Evolutionary conservation across 2,329 filamentous ascomycete species (phyloP), one percentile per base, ranked within the genome.

Genomic region (Beauveria asiatica): DNA sequence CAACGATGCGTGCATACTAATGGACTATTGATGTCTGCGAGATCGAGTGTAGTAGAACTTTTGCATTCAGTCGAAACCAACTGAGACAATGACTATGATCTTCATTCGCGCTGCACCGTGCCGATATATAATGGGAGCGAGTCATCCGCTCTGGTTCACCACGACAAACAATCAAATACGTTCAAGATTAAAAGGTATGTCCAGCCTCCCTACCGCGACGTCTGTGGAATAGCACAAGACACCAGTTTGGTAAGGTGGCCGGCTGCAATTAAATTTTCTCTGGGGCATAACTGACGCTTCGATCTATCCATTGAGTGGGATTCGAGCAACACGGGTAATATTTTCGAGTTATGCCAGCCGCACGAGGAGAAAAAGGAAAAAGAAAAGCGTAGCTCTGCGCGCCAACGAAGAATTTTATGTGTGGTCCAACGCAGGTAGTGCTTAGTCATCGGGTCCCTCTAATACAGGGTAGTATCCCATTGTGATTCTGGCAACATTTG

Each of bases 311-410:
- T 85, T 76, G 74, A 68, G 70, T 72, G 71, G 78, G 78, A 86
- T 80, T 80, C 83, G 86, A 88, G 88, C 87, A 92, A 92, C 87
- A 89, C 85, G 87, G 87, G 84, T 82, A 83, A 83, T 72, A 78
- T 76, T 78, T 80, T 76, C 72, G 76, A 76, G 82, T 86, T 80
- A 84, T 86, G 84, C 85, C 85, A 78, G 87, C 88, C 88, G 88
- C 88, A 92, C 87, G 80, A 90, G 81, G 84, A 81, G 77, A 77
- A 80, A 83, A 77, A 73, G 74, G 74, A 68, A 70, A 69, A 65
- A 51, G 58, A 59, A 65, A 68, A 69, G 69, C 64, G 55, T 0
- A 45, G 65, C 67, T 70, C 66, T n/a, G 25, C 49, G 33, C 53
- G 61, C 53, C 59, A 55, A 30, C 62, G 50, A 64, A 65, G 63